Evolutionary conservation across 768 basidiomycete species (phyloP).

Genomic region (Hemileccinum rubropunctum): DNA sequence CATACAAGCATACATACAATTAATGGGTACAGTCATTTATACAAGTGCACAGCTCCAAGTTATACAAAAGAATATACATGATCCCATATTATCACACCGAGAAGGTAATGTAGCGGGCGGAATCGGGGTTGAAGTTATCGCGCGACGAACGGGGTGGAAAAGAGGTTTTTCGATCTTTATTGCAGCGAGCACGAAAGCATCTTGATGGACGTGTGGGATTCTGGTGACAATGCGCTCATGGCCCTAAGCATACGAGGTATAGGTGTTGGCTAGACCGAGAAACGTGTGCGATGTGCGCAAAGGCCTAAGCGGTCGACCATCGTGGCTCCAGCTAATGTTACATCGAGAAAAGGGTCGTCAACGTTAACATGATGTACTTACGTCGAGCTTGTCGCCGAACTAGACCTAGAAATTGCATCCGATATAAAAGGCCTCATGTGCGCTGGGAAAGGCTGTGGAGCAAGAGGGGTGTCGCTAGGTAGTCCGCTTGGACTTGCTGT

Average conservation of each 20-base stretch:
- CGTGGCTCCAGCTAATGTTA: slow-evolving; percentile 30
- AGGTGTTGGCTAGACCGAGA: slow-evolving; percentile 17
- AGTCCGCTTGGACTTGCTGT: slow-evolving; percentile 13
- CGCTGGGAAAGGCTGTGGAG: slow-evolving; percentile 23
- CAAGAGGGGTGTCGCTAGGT: slow-evolving; percentile 22
- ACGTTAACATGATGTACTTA: slow-evolving; percentile 13
- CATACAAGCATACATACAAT: slow-evolving; percentile 22
- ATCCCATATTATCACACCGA: slow-evolving; percentile 26
- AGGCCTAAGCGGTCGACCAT: slow-evolving; percentile 17
- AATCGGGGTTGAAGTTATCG: slow-evolving; percentile 20
- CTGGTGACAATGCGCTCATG: background rate
- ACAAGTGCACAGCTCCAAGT: slow-evolving; percentile 18
- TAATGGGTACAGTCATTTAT: slow-evolving; percentile 15
- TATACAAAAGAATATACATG: slow-evolving; percentile 34
- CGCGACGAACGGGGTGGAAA: slow-evolving; percentile 6
- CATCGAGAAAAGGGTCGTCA: slow-evolving; percentile 1
- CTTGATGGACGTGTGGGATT: slow-evolving; percentile 7
- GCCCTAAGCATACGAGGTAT: slow-evolving; percentile 21
- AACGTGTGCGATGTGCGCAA: slow-evolving; percentile 12
- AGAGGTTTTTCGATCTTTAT: slow-evolving; percentile 2
- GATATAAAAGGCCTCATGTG: slow-evolving; percentile 14
- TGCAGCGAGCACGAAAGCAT: slow-evolving; percentile 20
- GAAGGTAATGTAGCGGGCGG: slow-evolving; percentile 13
- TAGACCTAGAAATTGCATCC: slow-evolving; percentile 31
- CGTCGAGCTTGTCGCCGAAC: slow-evolving; percentile 34